Base-by-base conservation (phyloP, 495 filamentous ascomycete species). In the Astrothelium macrocarpum region DNA sequence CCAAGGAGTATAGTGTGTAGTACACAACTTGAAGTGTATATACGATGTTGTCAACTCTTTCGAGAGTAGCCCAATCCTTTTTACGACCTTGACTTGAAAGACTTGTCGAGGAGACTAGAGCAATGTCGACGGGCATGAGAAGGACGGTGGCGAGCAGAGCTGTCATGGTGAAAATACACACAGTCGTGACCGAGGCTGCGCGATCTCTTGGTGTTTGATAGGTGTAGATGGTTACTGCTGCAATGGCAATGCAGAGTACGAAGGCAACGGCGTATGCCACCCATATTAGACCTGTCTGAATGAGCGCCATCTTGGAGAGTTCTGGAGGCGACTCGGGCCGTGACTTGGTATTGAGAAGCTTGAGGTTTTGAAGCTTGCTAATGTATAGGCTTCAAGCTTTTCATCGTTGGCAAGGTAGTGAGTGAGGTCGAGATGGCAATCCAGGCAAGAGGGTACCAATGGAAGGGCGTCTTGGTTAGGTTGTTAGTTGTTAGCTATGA, bases 81-180 rank as follows among this genome's bases (percentile, higher is more conserved):
- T 94, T 92, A 16, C 82, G 82, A 62, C 94, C 94, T 34, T 87
- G 78, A 53, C 82, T 81, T 7, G 86, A 84, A 12, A 85, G 86
- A 10, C 86, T 86, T 4, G 94, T 97, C 1, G 89, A 93, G 1
- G 92, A 96, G 43, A 96, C 87, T 58, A 99, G 79, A 32, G 94
- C 95, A 66, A 99, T 87, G 78, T 99, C 94, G 70, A 97, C 94
- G 4, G 94, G 94, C 20, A 96, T 83, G 53, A 99, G 83, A 31
- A 97, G 84, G 62, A 95, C 85, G 4, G 94, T 99, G 7, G 94
- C 94, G 61, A 99, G 85, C 32, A 99, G 82, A 42, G 88, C 79
- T 18, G 89, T 90, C 49, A 95, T 81, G 39, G 91, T 90, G 72
- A 97, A 75, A 65, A 96, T 91, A 70, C 86, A 89, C 58, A 97